Percentiles rank a stretch among this genome's conserved stretches.
phyloP scores from a whole-genome alignment of 768 basidiomycete species.

The Rickenella mellea region DNA sequence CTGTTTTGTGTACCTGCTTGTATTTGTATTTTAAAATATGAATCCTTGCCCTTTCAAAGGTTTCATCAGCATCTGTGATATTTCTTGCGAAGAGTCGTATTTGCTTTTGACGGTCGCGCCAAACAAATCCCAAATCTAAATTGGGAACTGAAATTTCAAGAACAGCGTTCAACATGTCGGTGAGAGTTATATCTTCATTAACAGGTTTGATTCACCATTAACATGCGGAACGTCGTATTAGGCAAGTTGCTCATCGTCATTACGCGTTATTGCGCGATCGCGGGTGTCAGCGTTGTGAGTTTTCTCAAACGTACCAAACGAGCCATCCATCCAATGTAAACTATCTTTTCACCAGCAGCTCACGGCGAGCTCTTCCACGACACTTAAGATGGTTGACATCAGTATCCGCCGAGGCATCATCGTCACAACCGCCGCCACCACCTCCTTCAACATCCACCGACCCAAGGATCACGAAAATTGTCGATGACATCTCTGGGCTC shows the following conservation, averaged over 20 bases:
- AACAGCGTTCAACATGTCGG: no score
- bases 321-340: conserved; percentile 1
- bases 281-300: conserved; percentile 9
- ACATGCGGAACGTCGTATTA: no score
- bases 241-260: background rate
- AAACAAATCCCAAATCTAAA: no score
- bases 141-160: no score
- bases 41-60: no score
- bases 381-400: conserved; percentile 49
- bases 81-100: no score
- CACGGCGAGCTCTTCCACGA: background rate
- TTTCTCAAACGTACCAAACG: background rate
- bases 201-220: no score
- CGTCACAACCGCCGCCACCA: conserved; percentile 34
- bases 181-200: no score
- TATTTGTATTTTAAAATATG: no score
- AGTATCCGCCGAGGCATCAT: conserved; percentile 31
- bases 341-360: background rate
- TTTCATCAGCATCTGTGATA: no score
- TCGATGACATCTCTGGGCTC: conserved; percentile 84
- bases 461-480: conserved; percentile 69
- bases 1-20: no score
- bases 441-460: conserved; percentile 33
- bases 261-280: background rate
- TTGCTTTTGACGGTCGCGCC: no score